Evolutionary conservation across 2,329 filamentous ascomycete species (phyloP).

Genomic region (Colletotrichum coccodes): DNA sequence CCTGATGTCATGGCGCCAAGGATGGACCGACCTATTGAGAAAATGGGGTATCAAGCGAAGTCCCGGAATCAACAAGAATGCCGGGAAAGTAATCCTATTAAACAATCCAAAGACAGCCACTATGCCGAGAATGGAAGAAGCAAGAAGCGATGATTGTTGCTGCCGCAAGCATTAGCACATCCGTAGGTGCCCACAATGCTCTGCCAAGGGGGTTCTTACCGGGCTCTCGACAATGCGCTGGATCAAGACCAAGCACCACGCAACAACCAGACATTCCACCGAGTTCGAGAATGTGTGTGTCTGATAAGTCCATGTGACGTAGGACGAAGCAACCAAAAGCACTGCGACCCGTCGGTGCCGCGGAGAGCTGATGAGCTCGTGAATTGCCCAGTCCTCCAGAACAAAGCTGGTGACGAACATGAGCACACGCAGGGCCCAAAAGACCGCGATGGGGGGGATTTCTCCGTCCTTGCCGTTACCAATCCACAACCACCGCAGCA

Average conservation of each 20-base stretch:
- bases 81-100: constrained; percentile 97
- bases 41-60: constrained; percentile 89
- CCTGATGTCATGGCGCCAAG: not conserved
- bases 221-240: constrained; percentile 84
- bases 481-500: constrained; percentile 92
- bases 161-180: constrained; percentile 44
- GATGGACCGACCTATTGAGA: constrained; percentile 72
- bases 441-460: constrained; percentile 85
- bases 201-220: constrained; percentile 60
- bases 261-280: constrained; percentile 90
- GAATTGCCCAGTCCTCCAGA: constrained; percentile 95
- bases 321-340: constrained; percentile 90
- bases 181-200: not conserved
- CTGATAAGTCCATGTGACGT: constrained; percentile 99
- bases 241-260: constrained; percentile 93
- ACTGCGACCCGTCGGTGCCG: constrained; percentile 79
- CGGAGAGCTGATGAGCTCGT: constrained; percentile 85
- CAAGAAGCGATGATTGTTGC: constrained; percentile 80
- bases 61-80: constrained; percentile 87
- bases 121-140: constrained; percentile 82
- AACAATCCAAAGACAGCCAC: constrained; percentile 89
- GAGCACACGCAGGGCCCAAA: constrained; percentile 86
- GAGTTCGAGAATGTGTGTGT: constrained; percentile 99
- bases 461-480: constrained; percentile 81
- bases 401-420: constrained; percentile 98